Percentiles rank a stretch among this genome's conserved stretches.
These are phyloP conservation scores for Coniochaeta pulveracea DNA, from an alignment of 2,329 filamentous ascomycete species.

Conservation along the genomic window DNA sequence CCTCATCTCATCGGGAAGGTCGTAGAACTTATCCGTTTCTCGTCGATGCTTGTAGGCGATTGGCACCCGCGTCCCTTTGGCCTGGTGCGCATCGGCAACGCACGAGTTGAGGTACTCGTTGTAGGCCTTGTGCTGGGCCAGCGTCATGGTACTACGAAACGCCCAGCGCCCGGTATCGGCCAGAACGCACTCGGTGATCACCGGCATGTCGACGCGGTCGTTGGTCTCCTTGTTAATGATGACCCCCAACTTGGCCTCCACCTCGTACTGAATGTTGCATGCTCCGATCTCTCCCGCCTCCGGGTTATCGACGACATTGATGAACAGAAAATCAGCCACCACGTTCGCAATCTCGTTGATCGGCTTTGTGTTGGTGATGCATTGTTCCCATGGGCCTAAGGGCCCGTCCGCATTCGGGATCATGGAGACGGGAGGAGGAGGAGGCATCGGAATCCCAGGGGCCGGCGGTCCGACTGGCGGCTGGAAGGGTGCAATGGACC, in stretches of 20 bases:
- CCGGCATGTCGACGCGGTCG: constrained; percentile 53
- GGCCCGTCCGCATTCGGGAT: constrained; percentile 13
- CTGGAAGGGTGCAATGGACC: constrained; percentile 14
- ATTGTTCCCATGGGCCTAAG: constrained; percentile 50
- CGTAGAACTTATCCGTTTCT: constrained; percentile 76
- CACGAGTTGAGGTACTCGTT: constrained; percentile 75
- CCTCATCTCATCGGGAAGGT: constrained; percentile 51
- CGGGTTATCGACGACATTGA: constrained; percentile 56
- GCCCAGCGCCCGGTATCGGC: constrained; percentile 43
- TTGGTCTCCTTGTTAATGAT: constrained; percentile 65
- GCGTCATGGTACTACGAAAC: constrained; percentile 86
- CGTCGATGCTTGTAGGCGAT: constrained; percentile 73
- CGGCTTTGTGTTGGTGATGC: constrained; percentile 59
- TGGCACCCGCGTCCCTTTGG: constrained; percentile 38
- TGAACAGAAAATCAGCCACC: constrained; percentile 73
- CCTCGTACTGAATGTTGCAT: constrained; percentile 67
- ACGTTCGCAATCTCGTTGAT: constrained; percentile 63
- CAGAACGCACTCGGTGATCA: constrained; percentile 62
- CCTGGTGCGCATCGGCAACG: constrained; percentile 45
- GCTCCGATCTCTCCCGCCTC: constrained; percentile 52
- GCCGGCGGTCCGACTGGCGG: constrained; percentile 3
- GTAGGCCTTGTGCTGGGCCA: constrained; percentile 71
- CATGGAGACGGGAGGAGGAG: constrained; percentile 8
- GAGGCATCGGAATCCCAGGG: background rate
- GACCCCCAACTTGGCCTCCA: constrained; percentile 86